Conservation (phyloP, 306 rosid genomes). For the Neltuma alba region DNA sequence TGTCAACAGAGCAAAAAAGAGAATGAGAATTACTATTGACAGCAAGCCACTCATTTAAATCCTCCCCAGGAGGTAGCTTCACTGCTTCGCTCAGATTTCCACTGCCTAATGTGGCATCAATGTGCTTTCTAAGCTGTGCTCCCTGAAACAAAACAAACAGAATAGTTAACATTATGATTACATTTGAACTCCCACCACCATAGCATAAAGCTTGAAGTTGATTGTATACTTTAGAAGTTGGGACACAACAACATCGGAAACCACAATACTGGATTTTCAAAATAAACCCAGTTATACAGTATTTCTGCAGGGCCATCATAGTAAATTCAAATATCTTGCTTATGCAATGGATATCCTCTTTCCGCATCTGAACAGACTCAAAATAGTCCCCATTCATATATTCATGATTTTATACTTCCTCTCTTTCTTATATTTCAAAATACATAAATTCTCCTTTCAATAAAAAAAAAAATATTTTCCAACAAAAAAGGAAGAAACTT, state of each 20-base stretch:
- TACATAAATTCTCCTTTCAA: not conserved
- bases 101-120: conserved; percentile 96
- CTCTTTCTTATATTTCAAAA: not conserved
- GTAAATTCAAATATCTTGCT: not conserved
- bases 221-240: not conserved
- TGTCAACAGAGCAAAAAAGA: conserved; percentile 31
- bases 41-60: conserved; percentile 99
- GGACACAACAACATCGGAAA: conserved; percentile 14
- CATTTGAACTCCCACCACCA: conserved; percentile 1
- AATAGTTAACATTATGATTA: conserved; percentile 14
- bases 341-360: conserved; percentile 16
- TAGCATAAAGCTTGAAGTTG: not conserved
- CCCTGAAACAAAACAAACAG: conserved; percentile 60
- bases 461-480: not conserved
- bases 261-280: conserved; percentile 8
- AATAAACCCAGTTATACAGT: conserved; percentile 27
- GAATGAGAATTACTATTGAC: conserved; percentile 74
- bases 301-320: not conserved
- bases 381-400: conserved; percentile 4
- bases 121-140: conserved; percentile 95
- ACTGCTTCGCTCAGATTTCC: conserved; percentile 99
- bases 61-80: conserved; percentile 98
- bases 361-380: conserved; percentile 14
- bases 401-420: conserved; percentile 7
- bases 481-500: not conserved